Base-by-base conservation (phyloP, 768 basidiomycete genomes). In the Naematelia encephala region DNA sequence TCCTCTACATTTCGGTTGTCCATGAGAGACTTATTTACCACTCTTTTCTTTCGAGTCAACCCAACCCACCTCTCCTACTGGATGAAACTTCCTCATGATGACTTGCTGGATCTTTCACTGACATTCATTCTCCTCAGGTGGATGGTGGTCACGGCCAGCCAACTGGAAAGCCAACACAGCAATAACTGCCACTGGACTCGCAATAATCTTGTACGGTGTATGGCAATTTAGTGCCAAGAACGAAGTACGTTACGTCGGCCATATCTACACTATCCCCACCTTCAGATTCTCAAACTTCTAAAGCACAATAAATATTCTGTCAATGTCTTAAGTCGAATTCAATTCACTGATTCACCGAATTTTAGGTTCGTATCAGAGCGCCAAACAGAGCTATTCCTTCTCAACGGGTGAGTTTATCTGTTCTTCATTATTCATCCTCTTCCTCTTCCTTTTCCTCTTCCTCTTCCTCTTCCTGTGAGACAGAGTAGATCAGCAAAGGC, bases 81-180 rank as follows among this genome's bases (percentile, higher is more conserved):
- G n/a, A n/a, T n/a, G n/a, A n/a, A n/a, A n/a, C n/a, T n/a, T n/a
- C n/a, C n/a, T n/a, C n/a, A n/a, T n/a, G n/a, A n/a, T n/a, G n/a
- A n/a, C n/a, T n/a, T n/a, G n/a, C n/a, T n/a, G n/a, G n/a, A n/a
- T n/a, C n/a, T n/a, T n/a, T n/a, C n/a, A n/a, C n/a, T n/a, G n/a
- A n/a, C n/a, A n/a, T n/a, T n/a, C n/a, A n/a, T n/a, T n/a, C n/a
- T n/a, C n/a, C n/a, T n/a, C 42, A 91, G 91, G 92, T 80, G 92
- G 92, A 69, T 97, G 92, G 92, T 97, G 92, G 92, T 84, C 85
- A 30, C 84, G 90, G 19, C 92, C 92, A 5, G 80, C 84, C 22
- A 94, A 92, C 80, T 96, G 92, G 92, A 85, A 84, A 58, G 77
- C 84, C 25, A 93, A 92, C 80, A 94, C 92, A 1, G 84, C 83